Conservation (phyloP, 73 alveolate species). For the Uronychia setigera region DNA sequence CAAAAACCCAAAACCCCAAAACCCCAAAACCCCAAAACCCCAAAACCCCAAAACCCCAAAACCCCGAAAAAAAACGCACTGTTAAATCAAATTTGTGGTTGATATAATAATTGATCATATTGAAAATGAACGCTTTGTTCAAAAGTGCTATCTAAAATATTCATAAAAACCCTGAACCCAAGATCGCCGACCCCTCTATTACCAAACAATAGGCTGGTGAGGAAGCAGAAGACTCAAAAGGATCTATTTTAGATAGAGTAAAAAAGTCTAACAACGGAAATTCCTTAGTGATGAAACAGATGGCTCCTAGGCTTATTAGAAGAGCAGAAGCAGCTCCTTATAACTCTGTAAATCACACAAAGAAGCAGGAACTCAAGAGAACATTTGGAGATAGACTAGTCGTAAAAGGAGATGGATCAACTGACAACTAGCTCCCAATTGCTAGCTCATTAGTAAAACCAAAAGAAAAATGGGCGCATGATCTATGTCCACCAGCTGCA, state of each 20-base stretch:
- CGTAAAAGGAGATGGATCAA: not conserved
- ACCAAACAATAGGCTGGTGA: not conserved
- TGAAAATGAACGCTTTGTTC: not conserved
- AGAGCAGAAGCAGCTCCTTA: not conserved
- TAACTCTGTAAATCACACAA: not conserved
- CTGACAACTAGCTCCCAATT: not conserved
- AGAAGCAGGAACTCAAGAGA: not conserved
- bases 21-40: too few relatives aligned
- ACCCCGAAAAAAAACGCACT: too few relatives aligned
- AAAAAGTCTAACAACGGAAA: not conserved
- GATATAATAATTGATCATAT: too few relatives aligned
- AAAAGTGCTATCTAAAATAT: not conserved
- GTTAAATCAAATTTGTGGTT: too few relatives aligned
- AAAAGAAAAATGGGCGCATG: not conserved
- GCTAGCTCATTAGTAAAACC: not conserved
- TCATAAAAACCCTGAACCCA: not conserved
- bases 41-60: too few relatives aligned
- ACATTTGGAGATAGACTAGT: not conserved
- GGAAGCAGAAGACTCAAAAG: not conserved
- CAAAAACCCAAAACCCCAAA: too few relatives aligned
- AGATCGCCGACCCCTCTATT: not conserved
- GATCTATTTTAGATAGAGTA: not conserved
- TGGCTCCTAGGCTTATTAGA: not conserved
- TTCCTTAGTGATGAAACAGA: not conserved
- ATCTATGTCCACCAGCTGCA: not conserved